Conservation (phyloP, 164 flowering plant genomes). For the Dillenia turbinata region DNA sequence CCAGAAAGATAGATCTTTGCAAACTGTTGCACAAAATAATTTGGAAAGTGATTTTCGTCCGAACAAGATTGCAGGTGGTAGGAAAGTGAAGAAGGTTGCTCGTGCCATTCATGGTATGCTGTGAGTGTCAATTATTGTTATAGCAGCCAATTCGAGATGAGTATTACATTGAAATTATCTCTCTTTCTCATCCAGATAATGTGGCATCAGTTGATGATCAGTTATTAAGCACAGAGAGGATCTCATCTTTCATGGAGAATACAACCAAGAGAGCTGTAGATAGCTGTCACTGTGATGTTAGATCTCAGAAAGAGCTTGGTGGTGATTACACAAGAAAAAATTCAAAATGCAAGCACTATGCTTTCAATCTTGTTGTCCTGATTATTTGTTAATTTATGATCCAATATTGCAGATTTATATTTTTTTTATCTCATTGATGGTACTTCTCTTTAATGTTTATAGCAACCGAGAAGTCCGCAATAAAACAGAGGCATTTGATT, state of each 20-base stretch:
- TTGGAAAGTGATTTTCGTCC: slow-evolving; percentile 12
- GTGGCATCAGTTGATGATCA: slow-evolving; percentile 8
- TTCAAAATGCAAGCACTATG: slow-evolving; percentile 20
- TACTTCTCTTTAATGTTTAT: slow-evolving; percentile 8
- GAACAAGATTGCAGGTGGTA: slow-evolving; percentile 11
- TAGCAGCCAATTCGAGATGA: not conserved
- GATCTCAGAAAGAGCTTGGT: slow-evolving; percentile 8
- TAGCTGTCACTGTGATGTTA: slow-evolving; percentile 13
- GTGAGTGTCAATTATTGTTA: not conserved
- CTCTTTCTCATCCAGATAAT: slow-evolving; percentile 19
- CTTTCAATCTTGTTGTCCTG: too few relatives aligned
- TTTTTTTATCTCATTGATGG: not conserved
- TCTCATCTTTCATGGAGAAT: slow-evolving; percentile 5
- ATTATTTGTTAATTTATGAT: not conserved
- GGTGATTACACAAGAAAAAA: slow-evolving; percentile 13
- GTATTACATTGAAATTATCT: not conserved
- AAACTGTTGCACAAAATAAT: slow-evolving; percentile 10
- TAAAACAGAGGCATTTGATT: slow-evolving; percentile 38
- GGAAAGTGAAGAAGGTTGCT: slow-evolving; percentile 12
- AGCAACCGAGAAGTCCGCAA: slow-evolving; percentile 36
- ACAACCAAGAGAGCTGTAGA: slow-evolving; percentile 17
- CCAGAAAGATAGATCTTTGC: slow-evolving; percentile 9
- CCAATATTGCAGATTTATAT: not conserved
- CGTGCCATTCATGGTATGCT: slow-evolving; percentile 32
- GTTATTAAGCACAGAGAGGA: slow-evolving; percentile 11